phyloP scores from a whole-genome alignment of 2,329 filamentous ascomycete genomes.

The Akanthomyces dipterigenus region DNA sequence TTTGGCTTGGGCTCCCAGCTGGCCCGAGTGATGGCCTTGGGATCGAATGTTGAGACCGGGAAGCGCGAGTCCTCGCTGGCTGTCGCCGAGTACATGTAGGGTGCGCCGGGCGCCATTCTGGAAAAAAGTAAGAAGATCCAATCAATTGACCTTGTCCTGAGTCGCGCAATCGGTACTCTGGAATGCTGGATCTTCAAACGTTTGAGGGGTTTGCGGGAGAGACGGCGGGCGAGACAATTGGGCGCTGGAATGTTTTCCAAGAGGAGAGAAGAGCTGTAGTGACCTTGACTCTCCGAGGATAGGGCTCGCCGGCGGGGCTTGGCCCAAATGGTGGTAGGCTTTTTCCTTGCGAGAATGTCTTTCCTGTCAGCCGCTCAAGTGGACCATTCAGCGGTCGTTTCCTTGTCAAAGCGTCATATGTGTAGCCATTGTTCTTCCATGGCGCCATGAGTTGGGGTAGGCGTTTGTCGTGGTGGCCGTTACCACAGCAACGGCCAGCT shows the following conservation, averaged over 20 bases:
- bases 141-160: not conserved
- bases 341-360: not conserved
- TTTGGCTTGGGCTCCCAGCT: conserved; percentile 60
- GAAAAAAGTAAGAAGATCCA: not conserved
- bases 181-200: not conserved
- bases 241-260: not conserved
- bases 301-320: not conserved
- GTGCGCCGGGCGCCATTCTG: conserved; percentile 28
- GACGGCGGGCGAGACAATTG: not conserved
- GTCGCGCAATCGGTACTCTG: not conserved
- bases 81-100: conserved; percentile 65
- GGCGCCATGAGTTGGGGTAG: not conserved
- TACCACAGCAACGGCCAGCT: not conserved
- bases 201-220: not conserved
- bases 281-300: not conserved
- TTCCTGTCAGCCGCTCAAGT: not conserved
- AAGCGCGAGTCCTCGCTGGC: conserved; percentile 43
- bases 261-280: not conserved
- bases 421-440: not conserved
- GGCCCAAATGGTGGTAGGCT: not conserved
- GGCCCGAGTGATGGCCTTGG: conserved; percentile 75
- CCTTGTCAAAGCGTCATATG: not conserved
- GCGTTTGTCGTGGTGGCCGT: conserved; percentile 6
- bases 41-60: conserved; percentile 63
- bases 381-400: not conserved